phyloP scores from a whole-genome alignment of 2,329 filamentous ascomycete genomes.

The Talaromyces sp. region DNA sequence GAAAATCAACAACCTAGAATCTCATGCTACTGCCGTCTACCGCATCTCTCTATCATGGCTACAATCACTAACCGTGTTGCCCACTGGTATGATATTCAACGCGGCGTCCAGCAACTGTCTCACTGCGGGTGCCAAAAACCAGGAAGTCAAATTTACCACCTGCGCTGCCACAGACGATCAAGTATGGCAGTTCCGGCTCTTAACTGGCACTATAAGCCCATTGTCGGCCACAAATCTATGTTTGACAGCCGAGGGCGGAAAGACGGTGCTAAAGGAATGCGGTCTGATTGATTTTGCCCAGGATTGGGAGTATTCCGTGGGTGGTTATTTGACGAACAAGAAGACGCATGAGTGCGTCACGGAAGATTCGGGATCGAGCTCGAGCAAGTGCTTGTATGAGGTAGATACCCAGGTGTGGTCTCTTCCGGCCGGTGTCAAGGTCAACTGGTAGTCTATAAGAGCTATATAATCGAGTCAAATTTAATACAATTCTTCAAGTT shows the following conservation, averaged over 20 bases:
- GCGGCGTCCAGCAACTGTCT: slow-evolving; percentile 43
- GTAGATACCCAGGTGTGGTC: slow-evolving; percentile 42
- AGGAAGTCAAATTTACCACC: slow-evolving; percentile 26
- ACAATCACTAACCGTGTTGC: slow-evolving; percentile 20
- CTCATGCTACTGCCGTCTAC: slow-evolving; percentile 40
- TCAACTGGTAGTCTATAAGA: slow-evolving; percentile 3
- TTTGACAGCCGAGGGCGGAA: slow-evolving; percentile 20
- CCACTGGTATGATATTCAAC: slow-evolving; percentile 49
- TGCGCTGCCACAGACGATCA: slow-evolving; percentile 39
- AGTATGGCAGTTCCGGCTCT: slow-evolving; percentile 35
- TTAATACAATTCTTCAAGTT: neutral
- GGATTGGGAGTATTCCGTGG: slow-evolving; percentile 41
- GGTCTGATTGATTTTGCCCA: slow-evolving; percentile 21
- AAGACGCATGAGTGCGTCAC: slow-evolving; percentile 34
- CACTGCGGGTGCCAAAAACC: slow-evolving; percentile 25
- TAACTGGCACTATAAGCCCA: slow-evolving; percentile 32
- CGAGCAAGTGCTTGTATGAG: slow-evolving; percentile 19
- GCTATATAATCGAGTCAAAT: neutral
- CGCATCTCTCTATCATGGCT: slow-evolving; percentile 32
- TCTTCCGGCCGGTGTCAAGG: slow-evolving; percentile 37
- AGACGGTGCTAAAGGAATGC: slow-evolving; percentile 7
- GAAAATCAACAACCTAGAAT: slow-evolving; percentile 23
- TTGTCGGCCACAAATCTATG: slow-evolving; percentile 31
- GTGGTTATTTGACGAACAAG: slow-evolving; percentile 40
- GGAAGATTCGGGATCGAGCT: slow-evolving; percentile 31